Percentiles rank a stretch among this genome's conserved stretches.
Evolutionary conservation across 108 stramenopile genomes (phyloP).

Genomic region (Nitzschia palea): DNA sequence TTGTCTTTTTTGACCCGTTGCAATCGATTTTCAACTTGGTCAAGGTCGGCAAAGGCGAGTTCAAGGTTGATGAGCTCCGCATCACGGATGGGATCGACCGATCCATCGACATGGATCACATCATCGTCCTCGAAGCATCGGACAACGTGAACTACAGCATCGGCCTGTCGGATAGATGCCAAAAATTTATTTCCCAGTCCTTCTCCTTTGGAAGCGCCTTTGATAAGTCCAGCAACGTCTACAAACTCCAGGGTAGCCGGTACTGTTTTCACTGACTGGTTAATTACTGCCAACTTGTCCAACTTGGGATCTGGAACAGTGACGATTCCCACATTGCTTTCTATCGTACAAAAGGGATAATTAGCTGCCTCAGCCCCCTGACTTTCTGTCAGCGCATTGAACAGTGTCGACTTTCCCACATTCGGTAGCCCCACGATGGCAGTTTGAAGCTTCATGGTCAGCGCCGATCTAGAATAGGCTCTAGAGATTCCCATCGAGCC

Average conservation of each 20-base stretch:
- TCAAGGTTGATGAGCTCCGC: conserved; percentile 98
- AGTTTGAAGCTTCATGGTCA: conserved; percentile 89
- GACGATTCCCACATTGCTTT: conserved; percentile 96
- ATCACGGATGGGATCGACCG: conserved; percentile 93
- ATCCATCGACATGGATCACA: conserved; percentile 91
- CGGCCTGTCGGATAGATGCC: conserved; percentile 93
- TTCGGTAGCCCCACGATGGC: conserved; percentile 98
- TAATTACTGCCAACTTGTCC: conserved; percentile 67
- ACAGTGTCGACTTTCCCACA: conserved; percentile 94
- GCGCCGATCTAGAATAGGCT: conserved; percentile 36
- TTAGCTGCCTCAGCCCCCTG: conserved; percentile 85
- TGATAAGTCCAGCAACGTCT: conserved; percentile 98
- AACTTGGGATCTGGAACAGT: conserved; percentile 91
- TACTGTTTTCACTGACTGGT: conserved; percentile 83
- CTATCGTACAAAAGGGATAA: conserved; percentile 74
- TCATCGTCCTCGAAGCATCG: conserved; percentile 98
- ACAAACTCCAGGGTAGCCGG: conserved; percentile 96
- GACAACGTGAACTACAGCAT: conserved; percentile 71
- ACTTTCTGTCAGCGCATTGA: conserved; percentile 96
- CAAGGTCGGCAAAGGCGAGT: conserved; percentile 94
- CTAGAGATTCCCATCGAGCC: not conserved
- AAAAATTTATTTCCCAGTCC: conserved; percentile 99
- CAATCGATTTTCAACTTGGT: conserved; percentile 93
- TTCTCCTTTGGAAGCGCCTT: conserved; percentile 96
- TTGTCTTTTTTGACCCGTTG: conserved; percentile 80